Evolutionary conservation across 208 protist species (phyloP).

Genomic region (Leishmania braziliensis): DNA sequence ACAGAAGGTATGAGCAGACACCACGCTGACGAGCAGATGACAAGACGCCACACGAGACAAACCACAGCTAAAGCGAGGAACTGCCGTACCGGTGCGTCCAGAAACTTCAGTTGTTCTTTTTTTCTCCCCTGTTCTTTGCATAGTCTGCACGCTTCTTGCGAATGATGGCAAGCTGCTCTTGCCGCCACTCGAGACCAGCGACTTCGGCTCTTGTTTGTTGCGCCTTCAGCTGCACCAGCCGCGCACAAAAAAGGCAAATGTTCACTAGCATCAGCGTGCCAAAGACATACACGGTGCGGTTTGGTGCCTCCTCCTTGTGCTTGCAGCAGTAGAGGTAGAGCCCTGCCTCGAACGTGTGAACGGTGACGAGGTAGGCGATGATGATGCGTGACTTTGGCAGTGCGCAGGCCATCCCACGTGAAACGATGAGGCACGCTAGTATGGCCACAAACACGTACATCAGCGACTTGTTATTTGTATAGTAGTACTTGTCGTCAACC

Average conservation of each 20-base stretch:
- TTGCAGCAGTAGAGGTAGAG: constrained; percentile 34
- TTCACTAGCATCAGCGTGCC: constrained; percentile 35
- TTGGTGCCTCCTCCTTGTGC: constrained; percentile 25
- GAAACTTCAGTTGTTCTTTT: constrained; percentile 29
- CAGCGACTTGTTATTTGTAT: constrained; percentile 33
- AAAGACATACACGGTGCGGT: constrained; percentile 22
- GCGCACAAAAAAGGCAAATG: constrained; percentile 30
- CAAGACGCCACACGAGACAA: constrained; percentile 4
- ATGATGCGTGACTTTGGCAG: constrained; percentile 45
- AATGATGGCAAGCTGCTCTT: constrained; percentile 38
- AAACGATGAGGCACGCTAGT: constrained; percentile 37
- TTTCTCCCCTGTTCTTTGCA: constrained; percentile 19
- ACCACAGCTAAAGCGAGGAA: constrained; percentile 1
- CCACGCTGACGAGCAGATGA: constrained; percentile 1
- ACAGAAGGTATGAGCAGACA: not conserved
- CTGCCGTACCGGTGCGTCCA: not conserved
- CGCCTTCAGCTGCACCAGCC: constrained; percentile 19
- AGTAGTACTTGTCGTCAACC: constrained; percentile 45
- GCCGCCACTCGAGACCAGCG: constrained; percentile 22
- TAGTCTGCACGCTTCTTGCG: constrained; percentile 42
- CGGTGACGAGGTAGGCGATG: constrained; percentile 39
- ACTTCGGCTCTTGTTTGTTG: constrained; percentile 8
- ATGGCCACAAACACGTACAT: constrained; percentile 43
- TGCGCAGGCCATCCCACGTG: constrained; percentile 33
- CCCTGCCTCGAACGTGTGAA: constrained; percentile 41